Conservation (phyloP, 202 grass and related monocot genomes). For the Saccharum hybrid region DNA sequence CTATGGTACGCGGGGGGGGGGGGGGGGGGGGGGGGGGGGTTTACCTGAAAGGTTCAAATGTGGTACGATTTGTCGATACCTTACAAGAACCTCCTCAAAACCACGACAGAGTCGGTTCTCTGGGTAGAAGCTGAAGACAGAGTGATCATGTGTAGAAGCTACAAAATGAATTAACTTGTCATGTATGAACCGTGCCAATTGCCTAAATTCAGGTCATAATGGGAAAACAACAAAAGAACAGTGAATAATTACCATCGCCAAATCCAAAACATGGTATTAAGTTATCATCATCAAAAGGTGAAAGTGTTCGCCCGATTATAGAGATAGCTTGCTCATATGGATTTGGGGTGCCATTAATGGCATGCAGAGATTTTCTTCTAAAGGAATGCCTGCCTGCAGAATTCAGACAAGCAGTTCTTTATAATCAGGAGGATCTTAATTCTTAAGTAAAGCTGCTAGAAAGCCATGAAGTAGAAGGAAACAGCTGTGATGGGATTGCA, state of each 20-base stretch:
- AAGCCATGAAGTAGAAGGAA: constrained; percentile 32
- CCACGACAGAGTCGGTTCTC: constrained; percentile 76
- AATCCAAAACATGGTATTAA: constrained; percentile 98
- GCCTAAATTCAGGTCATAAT: not conserved
- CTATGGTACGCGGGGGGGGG: not conserved
- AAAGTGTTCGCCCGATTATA: constrained; percentile 92
- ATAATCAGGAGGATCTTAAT: constrained; percentile 19
- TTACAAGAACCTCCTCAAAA: constrained; percentile 88
- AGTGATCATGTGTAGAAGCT: constrained; percentile 85
- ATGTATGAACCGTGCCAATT: not conserved
- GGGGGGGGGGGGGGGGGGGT: not conserved
- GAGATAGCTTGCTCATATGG: constrained; percentile 99
- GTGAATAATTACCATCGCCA: constrained; percentile 69
- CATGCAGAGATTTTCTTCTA: constrained; percentile 82
- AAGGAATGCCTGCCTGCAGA: constrained; percentile 74
- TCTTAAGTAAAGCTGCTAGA: constrained; percentile 12
- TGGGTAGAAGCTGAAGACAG: constrained; percentile 88
- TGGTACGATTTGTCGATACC: constrained; percentile 79
- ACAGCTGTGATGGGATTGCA: not conserved
- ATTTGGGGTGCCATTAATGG: constrained; percentile 62
- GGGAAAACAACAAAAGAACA: constrained; percentile 12
- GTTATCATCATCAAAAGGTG: constrained; percentile 99
- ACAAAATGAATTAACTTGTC: constrained; percentile 36
- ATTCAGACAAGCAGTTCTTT: constrained; percentile 19
- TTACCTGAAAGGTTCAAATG: constrained; percentile 93